Evolutionary conservation across 2,329 filamentous ascomycete species (phyloP).

Genomic region (Colletotrichum camelliae): DNA sequence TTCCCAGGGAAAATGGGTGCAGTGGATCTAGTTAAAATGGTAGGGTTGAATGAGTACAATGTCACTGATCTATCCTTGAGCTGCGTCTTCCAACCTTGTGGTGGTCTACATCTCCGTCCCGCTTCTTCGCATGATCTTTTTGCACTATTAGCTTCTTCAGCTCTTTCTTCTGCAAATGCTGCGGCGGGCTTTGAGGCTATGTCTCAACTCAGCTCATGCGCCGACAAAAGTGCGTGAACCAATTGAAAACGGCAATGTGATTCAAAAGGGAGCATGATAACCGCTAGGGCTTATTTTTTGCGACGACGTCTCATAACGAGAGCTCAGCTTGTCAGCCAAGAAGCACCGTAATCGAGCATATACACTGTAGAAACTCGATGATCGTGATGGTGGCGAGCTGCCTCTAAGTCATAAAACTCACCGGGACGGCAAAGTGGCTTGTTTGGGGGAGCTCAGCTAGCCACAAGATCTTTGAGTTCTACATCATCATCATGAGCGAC

Average conservation of each 20-base stretch:
- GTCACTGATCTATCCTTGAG: not conserved
- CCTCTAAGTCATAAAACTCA: not conserved
- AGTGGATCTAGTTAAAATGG: not conserved
- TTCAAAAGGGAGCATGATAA: not conserved
- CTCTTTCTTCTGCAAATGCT: not conserved
- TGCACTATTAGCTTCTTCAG: fast-evolving
- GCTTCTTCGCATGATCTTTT: not conserved
- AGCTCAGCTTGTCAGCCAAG: not conserved
- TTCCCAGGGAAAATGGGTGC: not conserved
- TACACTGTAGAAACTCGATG: not conserved
- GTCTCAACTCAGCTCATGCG: not conserved
- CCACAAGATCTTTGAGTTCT: not conserved
- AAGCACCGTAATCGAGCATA: not conserved
- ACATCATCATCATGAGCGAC: not conserved
- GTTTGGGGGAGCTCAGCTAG: not conserved
- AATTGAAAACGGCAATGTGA: not conserved
- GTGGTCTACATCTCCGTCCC: not conserved
- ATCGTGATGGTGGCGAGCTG: not conserved
- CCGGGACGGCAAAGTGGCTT: not conserved
- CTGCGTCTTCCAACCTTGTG: no score
- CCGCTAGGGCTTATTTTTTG: not conserved
- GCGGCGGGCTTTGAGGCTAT: not conserved
- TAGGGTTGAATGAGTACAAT: no score
- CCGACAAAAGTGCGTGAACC: not conserved
- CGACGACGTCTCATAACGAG: not conserved